Evolutionary conservation across 2,329 filamentous ascomycete species (phyloP), one percentile per base, ranked within the genome.

Genomic region (Alternaria burnsii): DNA sequence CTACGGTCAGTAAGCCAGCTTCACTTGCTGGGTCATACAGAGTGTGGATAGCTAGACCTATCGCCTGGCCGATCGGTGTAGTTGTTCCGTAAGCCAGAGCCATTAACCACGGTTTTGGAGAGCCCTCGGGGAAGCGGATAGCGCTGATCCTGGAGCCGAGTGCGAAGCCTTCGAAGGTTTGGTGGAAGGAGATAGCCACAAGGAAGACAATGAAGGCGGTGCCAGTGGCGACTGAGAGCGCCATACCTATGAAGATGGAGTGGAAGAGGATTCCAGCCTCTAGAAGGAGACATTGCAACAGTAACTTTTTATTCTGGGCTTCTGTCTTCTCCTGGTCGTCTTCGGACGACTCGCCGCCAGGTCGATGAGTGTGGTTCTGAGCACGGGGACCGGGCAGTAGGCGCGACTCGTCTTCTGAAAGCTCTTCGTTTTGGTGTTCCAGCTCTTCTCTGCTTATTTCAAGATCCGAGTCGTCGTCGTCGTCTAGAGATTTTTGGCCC

Each of bases 261-360:
- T 93, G 91, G 75, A 93, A 93, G 11, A 93, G 82, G 65, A 93
- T 93, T 62, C 91, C 91, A 58, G 90, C 89, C 76, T 93, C 91
- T 5, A 93, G 84, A 3, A 93, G 84, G 5, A 91, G 86, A 66
- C 91, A 92, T 77, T 93, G 91, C 69, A 92, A 82, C 3, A 90
- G 85, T 75, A 89, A 86, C 69, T 87, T 90, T 71, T 86, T 85
- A 41, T 76, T 76, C 76, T 86, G 83, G 16, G 78, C 83, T 65
- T 82, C 76, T 0, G 73, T 73, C 63, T 73, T 72, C 43, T 76
- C 71, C 5, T 61, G 44, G 10, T 65, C 62, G 10, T 65, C 62
- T 16, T 69, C 64, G 34, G 67, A 63, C 18, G 65, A 59, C 16
- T 66, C 24, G 36, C 63, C 59, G 36, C 52, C 56, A 36, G 55